Evolutionary conservation across 73 alveolate species (phyloP).

Genomic region (Tetrahymena malaccensis): DNA sequence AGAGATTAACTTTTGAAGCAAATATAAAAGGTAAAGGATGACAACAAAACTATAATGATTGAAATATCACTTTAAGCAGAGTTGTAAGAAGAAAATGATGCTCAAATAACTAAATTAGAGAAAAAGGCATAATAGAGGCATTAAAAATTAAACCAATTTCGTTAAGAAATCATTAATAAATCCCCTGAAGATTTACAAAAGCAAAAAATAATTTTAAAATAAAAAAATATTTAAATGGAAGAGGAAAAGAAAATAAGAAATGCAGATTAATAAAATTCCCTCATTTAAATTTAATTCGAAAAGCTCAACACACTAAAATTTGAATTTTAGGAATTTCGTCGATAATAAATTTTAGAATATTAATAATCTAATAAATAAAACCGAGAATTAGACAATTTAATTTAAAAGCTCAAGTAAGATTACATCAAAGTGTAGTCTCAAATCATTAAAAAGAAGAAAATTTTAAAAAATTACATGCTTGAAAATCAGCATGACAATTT

Average conservation of each 20-base stretch:
- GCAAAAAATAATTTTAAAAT: not conserved
- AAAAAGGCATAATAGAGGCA: not conserved
- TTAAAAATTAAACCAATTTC: not conserved
- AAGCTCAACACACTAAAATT: not conserved
- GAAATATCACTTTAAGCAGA: not conserved
- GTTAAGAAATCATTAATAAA: not conserved
- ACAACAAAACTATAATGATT: not conserved
- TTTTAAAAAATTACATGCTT: not conserved
- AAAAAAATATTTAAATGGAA: not conserved
- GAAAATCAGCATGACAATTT: not conserved
- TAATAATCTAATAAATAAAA: not conserved
- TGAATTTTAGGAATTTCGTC: not conserved
- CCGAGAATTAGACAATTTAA: not conserved
- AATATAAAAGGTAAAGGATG: not conserved
- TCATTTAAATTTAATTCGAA: not conserved
- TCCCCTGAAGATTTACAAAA: not conserved
- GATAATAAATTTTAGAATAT: not conserved
- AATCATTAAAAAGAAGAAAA: not conserved
- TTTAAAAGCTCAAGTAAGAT: not conserved
- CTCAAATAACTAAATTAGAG: not conserved
- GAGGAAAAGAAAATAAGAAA: not conserved
- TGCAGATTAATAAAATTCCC: not conserved
- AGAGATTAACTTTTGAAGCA: not conserved
- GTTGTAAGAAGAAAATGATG: not conserved
- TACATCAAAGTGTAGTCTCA: not conserved